Conservation (phyloP, 768 basidiomycete genomes). For the Lepiota brunneoincarnata region DNA sequence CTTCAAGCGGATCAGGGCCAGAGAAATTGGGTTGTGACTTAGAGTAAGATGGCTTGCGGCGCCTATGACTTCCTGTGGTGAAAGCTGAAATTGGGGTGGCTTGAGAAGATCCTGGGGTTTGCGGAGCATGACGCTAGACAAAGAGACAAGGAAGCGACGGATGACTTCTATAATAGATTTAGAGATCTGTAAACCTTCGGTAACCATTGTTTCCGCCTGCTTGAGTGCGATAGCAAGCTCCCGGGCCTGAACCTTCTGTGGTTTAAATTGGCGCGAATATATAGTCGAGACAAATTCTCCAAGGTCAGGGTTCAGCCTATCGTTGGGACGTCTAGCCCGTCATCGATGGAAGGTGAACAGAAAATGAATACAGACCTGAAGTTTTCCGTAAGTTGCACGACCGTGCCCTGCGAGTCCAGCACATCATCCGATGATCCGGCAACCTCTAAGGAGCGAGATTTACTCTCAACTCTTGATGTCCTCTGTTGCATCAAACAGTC, state of each 20-base stretch:
- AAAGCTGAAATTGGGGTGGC: constrained; percentile 16
- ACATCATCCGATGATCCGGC: constrained; percentile 16
- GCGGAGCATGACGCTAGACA: constrained; percentile 44
- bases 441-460: constrained; percentile 11
- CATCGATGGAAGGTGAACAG: background rate
- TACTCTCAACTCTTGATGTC: background rate
- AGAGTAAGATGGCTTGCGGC: constrained; percentile 14
- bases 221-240: constrained; percentile 35
- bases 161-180: constrained; percentile 23
- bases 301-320: constrained; percentile 48
- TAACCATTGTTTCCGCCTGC: constrained; percentile 21
- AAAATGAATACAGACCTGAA: constrained; percentile 34
- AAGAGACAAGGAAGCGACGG: constrained; percentile 35
- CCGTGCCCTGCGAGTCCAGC: constrained; percentile 30
- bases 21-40: constrained; percentile 38
- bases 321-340: background rate
- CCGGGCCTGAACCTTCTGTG: constrained; percentile 43
- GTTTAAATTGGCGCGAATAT: constrained; percentile 44
- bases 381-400: constrained; percentile 50
- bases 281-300: constrained; percentile 54
- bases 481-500: constrained; percentile 42
- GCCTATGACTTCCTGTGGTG: constrained; percentile 12
- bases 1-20: constrained; percentile 39
- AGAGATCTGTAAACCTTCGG: constrained; percentile 19
- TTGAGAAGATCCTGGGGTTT: constrained; percentile 33